Conservation (phyloP, 495 filamentous ascomycete species). For the Acidiella bohemica region DNA sequence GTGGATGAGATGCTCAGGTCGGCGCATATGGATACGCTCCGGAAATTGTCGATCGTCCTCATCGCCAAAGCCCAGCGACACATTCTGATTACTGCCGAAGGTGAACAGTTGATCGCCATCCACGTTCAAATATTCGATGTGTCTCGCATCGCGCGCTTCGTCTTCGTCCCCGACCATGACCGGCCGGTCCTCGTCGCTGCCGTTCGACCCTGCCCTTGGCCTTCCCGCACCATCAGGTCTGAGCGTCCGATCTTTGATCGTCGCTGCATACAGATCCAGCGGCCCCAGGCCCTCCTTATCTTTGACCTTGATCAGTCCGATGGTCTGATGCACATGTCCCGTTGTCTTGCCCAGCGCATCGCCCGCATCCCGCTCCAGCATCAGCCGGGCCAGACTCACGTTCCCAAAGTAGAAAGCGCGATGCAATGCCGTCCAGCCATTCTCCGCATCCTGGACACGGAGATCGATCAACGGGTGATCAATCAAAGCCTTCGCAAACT, state of each 20-base stretch:
- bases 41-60: conserved; percentile 89
- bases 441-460: conserved; percentile 74
- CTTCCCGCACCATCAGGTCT: conserved; percentile 16
- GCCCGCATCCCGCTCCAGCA: conserved; percentile 60
- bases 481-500: conserved; percentile 64
- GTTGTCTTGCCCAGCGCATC: conserved; percentile 42
- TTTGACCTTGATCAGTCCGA: conserved; percentile 79
- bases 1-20: conserved; percentile 66
- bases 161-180: conserved; percentile 25
- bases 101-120: conserved; percentile 77
- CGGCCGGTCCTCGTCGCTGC: conserved; percentile 28
- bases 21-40: conserved; percentile 60
- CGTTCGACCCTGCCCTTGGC: conserved; percentile 21
- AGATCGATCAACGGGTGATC: conserved; percentile 75
- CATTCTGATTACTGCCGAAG: conserved; percentile 90
- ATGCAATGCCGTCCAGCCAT: conserved; percentile 90
- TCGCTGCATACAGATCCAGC: conserved; percentile 78
- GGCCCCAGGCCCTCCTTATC: conserved; percentile 90
- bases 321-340: conserved; percentile 32
- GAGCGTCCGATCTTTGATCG: conserved; percentile 46
- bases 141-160: conserved; percentile 4
- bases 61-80: conserved; percentile 81
- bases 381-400: conserved; percentile 64
- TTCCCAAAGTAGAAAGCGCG: conserved; percentile 89
- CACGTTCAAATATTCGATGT: conserved; percentile 26